Evolutionary conservation across 495 filamentous ascomycete species (phyloP), one percentile per base, ranked within the genome.

Genomic region (Opeltia flavorubescens): DNA sequence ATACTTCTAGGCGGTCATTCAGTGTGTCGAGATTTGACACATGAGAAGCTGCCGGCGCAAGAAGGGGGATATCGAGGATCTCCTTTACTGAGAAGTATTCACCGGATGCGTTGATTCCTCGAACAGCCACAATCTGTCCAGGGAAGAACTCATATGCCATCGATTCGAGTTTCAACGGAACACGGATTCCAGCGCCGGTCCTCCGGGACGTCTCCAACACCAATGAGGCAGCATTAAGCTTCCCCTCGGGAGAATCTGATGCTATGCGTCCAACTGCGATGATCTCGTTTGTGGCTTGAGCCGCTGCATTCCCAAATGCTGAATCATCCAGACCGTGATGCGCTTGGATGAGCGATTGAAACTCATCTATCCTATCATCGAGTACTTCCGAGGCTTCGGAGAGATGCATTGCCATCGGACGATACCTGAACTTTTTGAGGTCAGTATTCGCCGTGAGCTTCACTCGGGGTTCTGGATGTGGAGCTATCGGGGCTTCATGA

Each of bases 301-400:
- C 79, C 12, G 85, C 80, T 7, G 91, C 85, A 56, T 83, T 94
- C 28, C 89, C 88, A 56, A 96, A 93, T 6, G 76, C 78, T n/a
- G 77, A 67, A 40, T 91, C 83, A 9, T 86, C 80, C 12, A 94
- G 72, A 15, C 76, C 66, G 60, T 91, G 74, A 55, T 87, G 70
- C 21, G 76, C 74, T 65, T 83, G 76, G n/a, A 94, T 72, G 2
- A 84, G 59, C 3, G 59, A 58, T 51, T 75, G 69, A 52, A 95
- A 94, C 26, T 85, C 86, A 47, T 98, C 91, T 62, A 98, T 95
- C 35, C 89, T 77, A 59, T 95, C 89, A 59, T 98, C 91, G 5
- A 94, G 70, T 44, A 94, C 83, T 62, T 95, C 89, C 2, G 88
- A 89, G 2, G 86, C 79, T 55, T 95, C 89, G 4, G 86, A 86